These are phyloP conservation scores for Melaleuca quinquenervia DNA, from an alignment of 345 rosid genomes.

Conservation along the genomic window DNA sequence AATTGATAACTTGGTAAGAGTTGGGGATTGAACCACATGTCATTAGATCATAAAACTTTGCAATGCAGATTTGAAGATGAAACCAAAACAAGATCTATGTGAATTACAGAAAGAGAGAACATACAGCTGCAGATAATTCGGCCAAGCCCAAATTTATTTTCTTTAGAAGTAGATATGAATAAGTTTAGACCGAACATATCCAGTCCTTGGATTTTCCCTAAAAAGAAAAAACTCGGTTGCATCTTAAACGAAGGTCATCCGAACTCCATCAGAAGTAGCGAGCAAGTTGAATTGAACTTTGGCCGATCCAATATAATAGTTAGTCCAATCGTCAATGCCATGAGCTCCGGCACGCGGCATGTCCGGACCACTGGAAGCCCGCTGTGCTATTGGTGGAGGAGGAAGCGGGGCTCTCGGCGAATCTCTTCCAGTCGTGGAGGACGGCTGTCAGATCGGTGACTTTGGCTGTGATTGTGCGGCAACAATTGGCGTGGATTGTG, in stretches of 20 bases:
- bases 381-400: not conserved
- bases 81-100: not conserved
- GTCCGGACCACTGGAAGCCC: not conserved
- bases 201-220: not conserved
- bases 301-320: not conserved
- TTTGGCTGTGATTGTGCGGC: constrained; percentile 58
- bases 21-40: not conserved
- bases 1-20: not conserved
- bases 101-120: not conserved
- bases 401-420: not conserved
- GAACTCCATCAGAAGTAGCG: not conserved
- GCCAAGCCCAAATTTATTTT: no score
- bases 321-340: not conserved
- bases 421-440: constrained; percentile 51
- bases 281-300: not conserved
- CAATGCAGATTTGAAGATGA: not conserved
- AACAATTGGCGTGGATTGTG: constrained; percentile 76
- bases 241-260: not conserved
- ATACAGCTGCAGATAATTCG: not conserved
- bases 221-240: not conserved
- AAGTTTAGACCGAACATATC: not conserved
- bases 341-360: not conserved
- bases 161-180: not conserved
- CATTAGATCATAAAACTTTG: not conserved
- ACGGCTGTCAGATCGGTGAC: constrained; percentile 39